Evolutionary conservation across 148 eudicot genomes (phyloP).

Genomic region (Vaccinium macrocarpon): DNA sequence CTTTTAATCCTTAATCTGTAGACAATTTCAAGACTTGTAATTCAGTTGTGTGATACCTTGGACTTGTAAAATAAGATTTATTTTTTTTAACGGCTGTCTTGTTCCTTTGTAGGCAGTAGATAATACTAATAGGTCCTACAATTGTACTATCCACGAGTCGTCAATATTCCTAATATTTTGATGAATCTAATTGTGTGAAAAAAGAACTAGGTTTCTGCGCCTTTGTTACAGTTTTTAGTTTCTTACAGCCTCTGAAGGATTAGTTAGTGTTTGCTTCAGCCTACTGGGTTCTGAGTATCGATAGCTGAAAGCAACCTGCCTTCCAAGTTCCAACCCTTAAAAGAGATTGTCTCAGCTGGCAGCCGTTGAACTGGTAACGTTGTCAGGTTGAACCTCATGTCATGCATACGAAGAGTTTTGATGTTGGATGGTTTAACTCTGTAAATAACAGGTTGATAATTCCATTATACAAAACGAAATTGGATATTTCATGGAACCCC

Average conservation of each 20-base stretch:
- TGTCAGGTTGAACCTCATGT: neutral
- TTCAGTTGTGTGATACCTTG: neutral
- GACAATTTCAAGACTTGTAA: neutral
- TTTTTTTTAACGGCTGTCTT: neutral
- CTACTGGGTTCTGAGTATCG: neutral
- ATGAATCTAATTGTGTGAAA: neutral
- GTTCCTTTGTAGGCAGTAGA: neutral
- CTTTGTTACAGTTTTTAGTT: neutral
- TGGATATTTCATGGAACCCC: neutral
- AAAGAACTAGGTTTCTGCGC: neutral
- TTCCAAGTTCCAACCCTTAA: neutral
- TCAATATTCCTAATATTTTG: neutral
- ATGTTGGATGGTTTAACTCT: neutral
- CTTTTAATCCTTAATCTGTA: neutral
- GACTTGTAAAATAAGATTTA: neutral
- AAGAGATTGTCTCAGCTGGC: neutral
- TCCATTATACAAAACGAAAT: neutral
- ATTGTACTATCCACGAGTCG: neutral
- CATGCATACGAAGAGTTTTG: neutral
- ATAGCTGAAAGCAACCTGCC: neutral
- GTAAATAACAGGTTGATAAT: neutral
- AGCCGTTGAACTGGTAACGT: neutral
- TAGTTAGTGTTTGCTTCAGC: neutral
- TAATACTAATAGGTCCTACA: neutral
- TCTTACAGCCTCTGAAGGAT: neutral